Percentiles rank a stretch among this genome's conserved stretches.
Conservation (phyloP, 2,329 filamentous ascomycete species). For the Cordyceps cicadae region DNA sequence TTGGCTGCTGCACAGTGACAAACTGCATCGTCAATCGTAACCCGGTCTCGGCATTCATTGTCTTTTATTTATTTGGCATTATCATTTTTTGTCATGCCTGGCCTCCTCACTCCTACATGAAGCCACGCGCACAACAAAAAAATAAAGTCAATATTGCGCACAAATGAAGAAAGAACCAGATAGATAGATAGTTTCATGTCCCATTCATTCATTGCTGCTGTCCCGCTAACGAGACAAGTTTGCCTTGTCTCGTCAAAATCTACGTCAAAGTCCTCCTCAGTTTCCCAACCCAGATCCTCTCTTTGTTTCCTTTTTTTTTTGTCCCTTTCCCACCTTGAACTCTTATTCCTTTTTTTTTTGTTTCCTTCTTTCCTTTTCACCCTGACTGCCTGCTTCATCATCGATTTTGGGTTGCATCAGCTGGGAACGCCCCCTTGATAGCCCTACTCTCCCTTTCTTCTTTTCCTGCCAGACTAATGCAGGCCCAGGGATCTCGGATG, state of each 20-base stretch:
- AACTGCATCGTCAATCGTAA: no score
- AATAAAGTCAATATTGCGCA: not conserved
- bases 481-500: not conserved
- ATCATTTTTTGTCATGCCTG: not conserved
- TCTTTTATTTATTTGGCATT: no score
- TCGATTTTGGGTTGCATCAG: not conserved
- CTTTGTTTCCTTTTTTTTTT: not conserved
- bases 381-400: not conserved
- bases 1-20: not conserved
- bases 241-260: not conserved
- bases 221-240: not conserved
- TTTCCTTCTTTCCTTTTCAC: not conserved
- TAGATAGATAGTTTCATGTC: not conserved
- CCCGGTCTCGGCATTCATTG: not conserved
- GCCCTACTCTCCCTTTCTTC: not conserved
- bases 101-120: not conserved
- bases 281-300: not conserved
- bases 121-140: not conserved
- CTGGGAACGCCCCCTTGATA: not conserved
- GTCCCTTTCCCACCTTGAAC: not conserved
- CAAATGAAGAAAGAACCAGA: no score
- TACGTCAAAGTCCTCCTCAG: not conserved
- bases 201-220: not conserved
- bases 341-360: not conserved
- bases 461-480: constrained; percentile 1